These are phyloP conservation scores for Saturnispora quitensis DNA, from an alignment of 805 yeast species.

Conservation along the genomic window DNA sequence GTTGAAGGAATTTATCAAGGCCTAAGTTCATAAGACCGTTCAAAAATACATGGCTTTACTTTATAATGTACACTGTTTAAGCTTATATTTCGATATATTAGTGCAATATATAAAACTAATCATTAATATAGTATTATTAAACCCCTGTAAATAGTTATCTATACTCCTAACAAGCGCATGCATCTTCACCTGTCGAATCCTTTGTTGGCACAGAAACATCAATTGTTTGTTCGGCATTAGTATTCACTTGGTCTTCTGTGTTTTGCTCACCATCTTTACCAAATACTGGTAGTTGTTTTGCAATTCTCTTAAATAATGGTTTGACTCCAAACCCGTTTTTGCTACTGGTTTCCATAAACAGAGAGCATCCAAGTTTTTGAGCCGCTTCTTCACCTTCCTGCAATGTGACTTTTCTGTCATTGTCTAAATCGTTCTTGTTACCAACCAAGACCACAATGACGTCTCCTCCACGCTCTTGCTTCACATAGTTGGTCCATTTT, in stretches of 20 bases:
- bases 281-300: slow-evolving; percentile 83
- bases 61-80: neutral
- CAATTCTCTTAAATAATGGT: slow-evolving; percentile 79
- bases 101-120: neutral
- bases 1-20: slow-evolving; percentile 25
- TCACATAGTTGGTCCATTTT: slow-evolving; percentile 93
- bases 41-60: neutral
- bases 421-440: slow-evolving; percentile 79
- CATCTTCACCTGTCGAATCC: slow-evolving; percentile 23
- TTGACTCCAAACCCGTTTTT: slow-evolving; percentile 94
- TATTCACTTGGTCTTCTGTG: slow-evolving; percentile 12
- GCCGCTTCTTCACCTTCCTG: slow-evolving; percentile 83
- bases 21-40: neutral
- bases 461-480: slow-evolving; percentile 82
- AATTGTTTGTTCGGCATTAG: slow-evolving; percentile 31
- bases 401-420: slow-evolving; percentile 61
- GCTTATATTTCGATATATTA: neutral
- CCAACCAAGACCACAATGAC: slow-evolving; percentile 89
- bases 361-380: slow-evolving; percentile 60
- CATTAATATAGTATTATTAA: neutral
- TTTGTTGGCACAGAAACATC: slow-evolving; percentile 34
- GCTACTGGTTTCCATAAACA: slow-evolving; percentile 88
- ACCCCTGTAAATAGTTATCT: neutral
- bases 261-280: slow-evolving; percentile 18
- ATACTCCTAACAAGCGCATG: slow-evolving; percentile 32